phyloP scores from a whole-genome alignment of 108 stramenopile species.

The Pseudonitzschia delicatissima region DNA sequence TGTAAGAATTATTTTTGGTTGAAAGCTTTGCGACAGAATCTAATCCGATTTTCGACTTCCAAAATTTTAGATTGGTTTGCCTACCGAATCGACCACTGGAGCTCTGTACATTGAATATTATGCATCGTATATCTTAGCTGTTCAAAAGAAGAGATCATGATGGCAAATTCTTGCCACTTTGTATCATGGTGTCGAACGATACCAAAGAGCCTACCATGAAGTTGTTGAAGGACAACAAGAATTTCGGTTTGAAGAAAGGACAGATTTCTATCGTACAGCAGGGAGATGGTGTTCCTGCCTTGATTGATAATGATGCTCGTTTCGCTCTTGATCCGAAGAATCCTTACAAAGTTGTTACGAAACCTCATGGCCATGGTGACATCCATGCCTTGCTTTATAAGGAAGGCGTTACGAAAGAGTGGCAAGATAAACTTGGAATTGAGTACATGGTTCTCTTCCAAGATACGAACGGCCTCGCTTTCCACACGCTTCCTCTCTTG shows the following conservation, averaged over 20 bases:
- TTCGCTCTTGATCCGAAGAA: slow-evolving; percentile 79
- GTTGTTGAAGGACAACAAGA: slow-evolving; percentile 74
- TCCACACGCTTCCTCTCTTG: slow-evolving; percentile 88
- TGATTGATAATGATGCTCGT: slow-evolving; percentile 86
- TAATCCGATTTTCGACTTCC: background rate
- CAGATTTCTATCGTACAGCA: slow-evolving; percentile 97
- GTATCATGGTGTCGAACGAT: slow-evolving; percentile 98
- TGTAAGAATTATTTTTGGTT: background rate
- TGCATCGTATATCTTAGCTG: slow-evolving; percentile 88
- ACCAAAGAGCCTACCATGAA: slow-evolving; percentile 85
- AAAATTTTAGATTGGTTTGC: slow-evolving; percentile 82
- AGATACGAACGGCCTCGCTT: slow-evolving; percentile 98
- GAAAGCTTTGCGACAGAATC: background rate
- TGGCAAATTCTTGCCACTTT: slow-evolving; percentile 81
- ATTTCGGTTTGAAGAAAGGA: slow-evolving; percentile 87
- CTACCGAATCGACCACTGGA: slow-evolving; percentile 86
- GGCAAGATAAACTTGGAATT: slow-evolving; percentile 64
- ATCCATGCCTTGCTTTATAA: slow-evolving; percentile 93
- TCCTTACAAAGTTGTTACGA: slow-evolving; percentile 81
- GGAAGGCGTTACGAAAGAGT: slow-evolving; percentile 78
- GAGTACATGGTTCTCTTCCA: slow-evolving; percentile 94
- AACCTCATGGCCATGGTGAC: slow-evolving; percentile 99
- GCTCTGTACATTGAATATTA: slow-evolving; percentile 88
- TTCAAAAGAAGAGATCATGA: slow-evolving; percentile 61
- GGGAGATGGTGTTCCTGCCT: slow-evolving; percentile 92